These are phyloP conservation scores for Brassica nigra DNA, from an alignment of 345 rosid genomes.

Conservation along the genomic window DNA sequence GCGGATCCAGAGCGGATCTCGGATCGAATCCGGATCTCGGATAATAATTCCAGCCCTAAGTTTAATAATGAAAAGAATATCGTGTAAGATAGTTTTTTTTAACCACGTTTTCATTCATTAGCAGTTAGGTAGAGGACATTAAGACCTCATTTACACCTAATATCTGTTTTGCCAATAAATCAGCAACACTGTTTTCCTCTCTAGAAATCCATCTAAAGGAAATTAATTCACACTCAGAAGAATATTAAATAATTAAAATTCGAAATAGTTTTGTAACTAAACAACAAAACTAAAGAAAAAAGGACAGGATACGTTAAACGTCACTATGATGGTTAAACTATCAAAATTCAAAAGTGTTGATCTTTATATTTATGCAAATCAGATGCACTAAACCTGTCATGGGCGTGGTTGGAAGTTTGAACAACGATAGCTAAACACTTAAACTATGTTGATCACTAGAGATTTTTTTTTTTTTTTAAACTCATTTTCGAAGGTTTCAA, in stretches of 20 bases:
- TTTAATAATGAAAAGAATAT: background rate
- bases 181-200: too few species aligned
- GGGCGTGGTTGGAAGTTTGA: constrained; percentile 11
- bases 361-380: background rate
- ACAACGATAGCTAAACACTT: background rate
- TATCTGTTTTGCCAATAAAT: too few species aligned
- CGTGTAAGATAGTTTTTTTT: background rate
- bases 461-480: background rate
- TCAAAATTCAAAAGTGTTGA: background rate
- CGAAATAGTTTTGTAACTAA: constrained; percentile 3
- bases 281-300: background rate
- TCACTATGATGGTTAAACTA: background rate
- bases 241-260: background rate
- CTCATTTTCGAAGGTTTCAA: background rate
- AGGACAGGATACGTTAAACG: background rate
- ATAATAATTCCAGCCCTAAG: too few species aligned
- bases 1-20: too few species aligned
- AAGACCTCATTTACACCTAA: too few species aligned
- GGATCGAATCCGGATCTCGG: too few species aligned
- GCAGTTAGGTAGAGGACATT: too few species aligned
- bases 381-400: background rate
- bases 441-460: background rate
- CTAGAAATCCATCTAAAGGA: too few species aligned
- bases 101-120: too few species aligned
- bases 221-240: background rate